Evolutionary conservation across 1,284 basidiomycete genomes (phyloP).

Genomic region (Ceratorhiza oryzae-sativae): DNA sequence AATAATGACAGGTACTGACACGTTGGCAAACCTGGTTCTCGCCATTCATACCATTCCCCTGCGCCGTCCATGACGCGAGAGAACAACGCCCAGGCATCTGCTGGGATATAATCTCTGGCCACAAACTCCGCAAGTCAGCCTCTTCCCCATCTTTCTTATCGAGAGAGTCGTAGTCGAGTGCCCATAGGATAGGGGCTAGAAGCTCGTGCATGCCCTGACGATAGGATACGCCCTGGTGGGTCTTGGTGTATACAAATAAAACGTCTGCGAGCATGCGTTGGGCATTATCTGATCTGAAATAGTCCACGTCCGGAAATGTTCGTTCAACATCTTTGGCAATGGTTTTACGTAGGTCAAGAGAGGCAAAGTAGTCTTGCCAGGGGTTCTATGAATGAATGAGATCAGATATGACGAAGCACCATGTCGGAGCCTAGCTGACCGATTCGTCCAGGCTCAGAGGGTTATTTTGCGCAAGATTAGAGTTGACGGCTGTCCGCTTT

Average conservation of each 20-base stretch:
- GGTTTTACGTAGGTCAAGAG: slow-evolving; percentile 83
- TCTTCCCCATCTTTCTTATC: slow-evolving; percentile 44
- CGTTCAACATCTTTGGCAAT: slow-evolving; percentile 92
- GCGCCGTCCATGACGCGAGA: slow-evolving; percentile 75
- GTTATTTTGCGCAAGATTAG: slow-evolving; percentile 76
- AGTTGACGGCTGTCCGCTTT: slow-evolving; percentile 44
- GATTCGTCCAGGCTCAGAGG: slow-evolving; percentile 85
- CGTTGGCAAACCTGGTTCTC: slow-evolving; percentile 55
- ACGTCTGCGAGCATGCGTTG: slow-evolving; percentile 84
- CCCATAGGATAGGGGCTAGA: slow-evolving; percentile 82
- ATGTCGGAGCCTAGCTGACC: slow-evolving; percentile 55
- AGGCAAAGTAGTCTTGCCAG: slow-evolving; percentile 90
- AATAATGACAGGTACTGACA: not conserved
- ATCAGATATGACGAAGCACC: slow-evolving; percentile 22
- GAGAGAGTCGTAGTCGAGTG: slow-evolving; percentile 82
- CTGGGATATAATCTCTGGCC: slow-evolving; percentile 74
- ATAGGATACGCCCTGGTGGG: slow-evolving; percentile 83
- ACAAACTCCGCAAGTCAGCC: slow-evolving; percentile 58
- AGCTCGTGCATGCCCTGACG: slow-evolving; percentile 97
- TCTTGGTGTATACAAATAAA: slow-evolving; percentile 79
- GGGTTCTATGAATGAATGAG: slow-evolving; percentile 67
- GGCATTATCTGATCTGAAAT: slow-evolving; percentile 78
- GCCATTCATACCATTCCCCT: slow-evolving; percentile 90
- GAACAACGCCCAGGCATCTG: slow-evolving; percentile 87
- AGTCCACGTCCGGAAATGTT: slow-evolving; percentile 92